Percentiles rank a stretch among this genome's conserved stretches.
phyloP scores from a whole-genome alignment of 441 rosid genomes.

The Codiaeum variegatum region DNA sequence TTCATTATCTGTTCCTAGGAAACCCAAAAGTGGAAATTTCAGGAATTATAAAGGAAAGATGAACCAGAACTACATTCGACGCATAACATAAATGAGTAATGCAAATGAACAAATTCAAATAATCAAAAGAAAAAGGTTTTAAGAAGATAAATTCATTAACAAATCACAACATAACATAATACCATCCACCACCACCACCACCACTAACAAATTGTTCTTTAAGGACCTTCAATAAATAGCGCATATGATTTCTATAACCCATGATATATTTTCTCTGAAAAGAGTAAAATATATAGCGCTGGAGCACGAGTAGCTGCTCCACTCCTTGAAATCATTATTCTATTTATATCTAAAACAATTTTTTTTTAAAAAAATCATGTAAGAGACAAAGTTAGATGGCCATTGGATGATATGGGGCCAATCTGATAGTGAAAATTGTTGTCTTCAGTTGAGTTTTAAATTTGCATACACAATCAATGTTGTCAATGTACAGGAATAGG shows the following conservation, averaged over 20 bases:
- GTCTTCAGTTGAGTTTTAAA: background rate
- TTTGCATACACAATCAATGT: background rate
- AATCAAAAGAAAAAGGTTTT: background rate
- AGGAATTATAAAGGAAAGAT: background rate
- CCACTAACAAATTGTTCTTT: background rate
- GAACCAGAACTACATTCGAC: background rate
- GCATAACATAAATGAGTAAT: background rate
- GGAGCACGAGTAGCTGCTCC: background rate
- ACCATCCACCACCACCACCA: background rate
- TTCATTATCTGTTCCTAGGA: conserved; percentile 38
- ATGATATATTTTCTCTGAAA: background rate
- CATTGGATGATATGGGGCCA: background rate
- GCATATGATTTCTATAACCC: background rate
- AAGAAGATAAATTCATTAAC: background rate
- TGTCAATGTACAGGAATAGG: background rate
- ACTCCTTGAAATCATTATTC: background rate
- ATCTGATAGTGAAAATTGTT: background rate
- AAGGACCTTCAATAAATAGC: background rate
- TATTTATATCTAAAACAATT: background rate
- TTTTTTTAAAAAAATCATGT: background rate
- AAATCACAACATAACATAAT: background rate
- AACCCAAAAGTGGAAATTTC: conserved; percentile 5
- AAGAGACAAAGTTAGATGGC: background rate
- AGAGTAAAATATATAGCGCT: background rate
- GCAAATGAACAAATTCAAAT: background rate